phyloP scores from a whole-genome alignment of 1,139 yeast species.

The Candida gigantensis region DNA sequence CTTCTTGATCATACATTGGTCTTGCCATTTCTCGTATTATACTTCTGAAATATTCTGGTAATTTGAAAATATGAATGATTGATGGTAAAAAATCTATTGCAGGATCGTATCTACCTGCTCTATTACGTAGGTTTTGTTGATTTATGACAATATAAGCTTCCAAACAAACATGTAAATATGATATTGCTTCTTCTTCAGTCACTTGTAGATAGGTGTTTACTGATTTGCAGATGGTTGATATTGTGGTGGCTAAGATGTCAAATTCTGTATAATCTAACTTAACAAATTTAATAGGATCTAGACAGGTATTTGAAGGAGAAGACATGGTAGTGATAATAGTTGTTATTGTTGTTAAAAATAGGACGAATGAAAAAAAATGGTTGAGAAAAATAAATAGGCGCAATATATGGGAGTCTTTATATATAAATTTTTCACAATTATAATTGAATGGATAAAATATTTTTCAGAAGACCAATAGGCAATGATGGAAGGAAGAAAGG shows the following conservation, averaged over 20 bases:
- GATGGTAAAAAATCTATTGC: conserved; percentile 5
- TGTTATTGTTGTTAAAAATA: background rate
- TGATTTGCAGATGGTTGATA: conserved; percentile 3
- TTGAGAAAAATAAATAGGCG: no score
- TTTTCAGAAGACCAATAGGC: no score
- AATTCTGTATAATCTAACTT: conserved; percentile 9
- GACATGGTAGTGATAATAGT: conserved; percentile 1
- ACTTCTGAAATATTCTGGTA: conserved; percentile 10
- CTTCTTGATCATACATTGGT: conserved; percentile 10
- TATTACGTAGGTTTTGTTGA: conserved; percentile 8
- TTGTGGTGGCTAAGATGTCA: conserved; percentile 6
- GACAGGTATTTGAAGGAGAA: background rate
- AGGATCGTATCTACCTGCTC: conserved; percentile 8
- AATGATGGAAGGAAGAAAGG: no score
- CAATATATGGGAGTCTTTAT: no score
- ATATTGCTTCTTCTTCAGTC: conserved; percentile 3
- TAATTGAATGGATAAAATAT: no score
- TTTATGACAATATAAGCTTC: conserved; percentile 9
- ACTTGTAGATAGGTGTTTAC: conserved; percentile 5
- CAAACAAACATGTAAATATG: conserved; percentile 9
- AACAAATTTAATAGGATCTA: conserved; percentile 9
- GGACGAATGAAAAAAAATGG: no score
- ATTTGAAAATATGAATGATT: conserved; percentile 6
- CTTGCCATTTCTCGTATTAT: conserved; percentile 11
- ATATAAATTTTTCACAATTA: no score